Conservation (phyloP, 2,329 filamentous ascomycete genomes). For the Colletotrichum paranaense region DNA sequence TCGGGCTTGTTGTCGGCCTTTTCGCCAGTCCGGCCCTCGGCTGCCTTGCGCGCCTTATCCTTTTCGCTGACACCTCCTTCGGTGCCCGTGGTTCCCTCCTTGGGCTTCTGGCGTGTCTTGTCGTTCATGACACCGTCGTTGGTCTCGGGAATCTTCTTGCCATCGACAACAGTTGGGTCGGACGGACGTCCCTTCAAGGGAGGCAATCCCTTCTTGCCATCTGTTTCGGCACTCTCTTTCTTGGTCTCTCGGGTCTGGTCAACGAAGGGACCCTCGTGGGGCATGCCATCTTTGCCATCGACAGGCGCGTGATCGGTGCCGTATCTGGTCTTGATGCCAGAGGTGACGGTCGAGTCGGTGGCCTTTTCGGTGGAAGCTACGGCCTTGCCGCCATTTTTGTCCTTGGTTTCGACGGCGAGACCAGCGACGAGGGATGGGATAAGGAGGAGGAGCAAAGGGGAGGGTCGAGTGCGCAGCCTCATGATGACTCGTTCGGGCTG, state of each 20-base stretch:
- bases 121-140: constrained; percentile 95
- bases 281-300: constrained; percentile 93
- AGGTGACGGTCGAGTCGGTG: constrained; percentile 39
- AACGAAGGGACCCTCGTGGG: constrained; percentile 86
- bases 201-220: constrained; percentile 52
- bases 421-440: constrained; percentile 63
- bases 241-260: constrained; percentile 48
- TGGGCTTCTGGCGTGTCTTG: constrained; percentile 78
- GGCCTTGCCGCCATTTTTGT: constrained; percentile 39
- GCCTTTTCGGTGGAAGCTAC: constrained; percentile 40
- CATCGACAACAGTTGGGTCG: constrained; percentile 66
- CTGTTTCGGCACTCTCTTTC: constrained; percentile 46
- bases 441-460: constrained; percentile 70
- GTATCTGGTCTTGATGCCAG: constrained; percentile 47
- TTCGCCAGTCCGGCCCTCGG: constrained; percentile 73
- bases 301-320: constrained; percentile 84
- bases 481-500: constrained; percentile 54
- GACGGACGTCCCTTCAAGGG: constrained; percentile 60
- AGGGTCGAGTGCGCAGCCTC: constrained; percentile 67
- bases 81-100: constrained; percentile 87
- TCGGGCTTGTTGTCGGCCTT: constrained; percentile 81
- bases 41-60: constrained; percentile 77
- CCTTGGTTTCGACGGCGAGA: constrained; percentile 46
- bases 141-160: constrained; percentile 70
- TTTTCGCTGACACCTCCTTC: constrained; percentile 92